A percentile compares a stretch with the other conserved stretches of the same genome.
These are phyloP conservation scores for Coemansia sp. DNA, from an alignment of 192 early-diverging fungal genomes.

Conservation along the genomic window DNA sequence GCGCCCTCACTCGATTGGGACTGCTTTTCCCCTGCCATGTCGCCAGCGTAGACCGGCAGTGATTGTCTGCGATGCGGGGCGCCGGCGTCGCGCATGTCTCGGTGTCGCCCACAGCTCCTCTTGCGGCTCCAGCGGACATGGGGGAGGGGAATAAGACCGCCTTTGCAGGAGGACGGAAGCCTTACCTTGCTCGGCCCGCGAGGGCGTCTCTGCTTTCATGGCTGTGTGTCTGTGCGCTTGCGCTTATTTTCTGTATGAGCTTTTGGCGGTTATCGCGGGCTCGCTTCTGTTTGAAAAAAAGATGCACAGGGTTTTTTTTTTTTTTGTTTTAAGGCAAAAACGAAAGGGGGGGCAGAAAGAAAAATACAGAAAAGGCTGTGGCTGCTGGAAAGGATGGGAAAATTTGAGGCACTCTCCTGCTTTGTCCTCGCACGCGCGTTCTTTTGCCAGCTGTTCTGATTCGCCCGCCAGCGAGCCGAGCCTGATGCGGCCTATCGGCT, in stretches of 20 bases:
- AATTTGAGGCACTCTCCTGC: neutral
- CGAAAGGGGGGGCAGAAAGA: neutral
- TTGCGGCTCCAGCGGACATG: neutral
- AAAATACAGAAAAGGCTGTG: neutral
- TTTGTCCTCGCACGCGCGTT: no score
- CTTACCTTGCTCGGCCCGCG: slow-evolving; percentile 35
- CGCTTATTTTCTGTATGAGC: neutral
- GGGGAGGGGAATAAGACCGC: neutral
- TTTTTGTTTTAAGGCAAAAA: neutral
- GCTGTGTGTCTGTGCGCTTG: neutral
- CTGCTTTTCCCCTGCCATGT: no score
- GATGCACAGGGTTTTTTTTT: slow-evolving; percentile 4
- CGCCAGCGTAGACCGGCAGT: neutral
- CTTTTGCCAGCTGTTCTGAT: no score
- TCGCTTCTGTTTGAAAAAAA: neutral
- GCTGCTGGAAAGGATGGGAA: neutral
- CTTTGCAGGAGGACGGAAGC: neutral
- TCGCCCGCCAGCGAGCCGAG: no score
- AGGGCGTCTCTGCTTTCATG: slow-evolving; percentile 15
- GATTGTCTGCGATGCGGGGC: neutral
- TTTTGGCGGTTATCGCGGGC: neutral
- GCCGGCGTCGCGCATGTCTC: neutral
- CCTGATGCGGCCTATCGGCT: no score
- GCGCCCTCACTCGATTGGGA: no score
- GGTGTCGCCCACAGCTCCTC: neutral